Conservation (phyloP, 257 asterid genomes). For the Cruciata laevipes region DNA sequence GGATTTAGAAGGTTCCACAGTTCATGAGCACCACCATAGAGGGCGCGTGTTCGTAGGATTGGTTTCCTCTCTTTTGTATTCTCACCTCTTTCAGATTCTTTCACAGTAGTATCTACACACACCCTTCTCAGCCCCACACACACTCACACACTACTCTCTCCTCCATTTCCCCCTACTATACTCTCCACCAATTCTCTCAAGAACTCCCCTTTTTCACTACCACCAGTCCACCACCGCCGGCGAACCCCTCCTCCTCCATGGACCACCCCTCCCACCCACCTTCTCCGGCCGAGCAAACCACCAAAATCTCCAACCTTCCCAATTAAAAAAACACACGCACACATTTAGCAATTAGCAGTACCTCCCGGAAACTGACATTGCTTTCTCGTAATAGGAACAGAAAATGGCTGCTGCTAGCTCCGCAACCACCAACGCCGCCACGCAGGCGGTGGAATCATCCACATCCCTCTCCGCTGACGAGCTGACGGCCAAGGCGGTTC, state of each 20-base stretch:
- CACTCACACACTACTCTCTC: not conserved
- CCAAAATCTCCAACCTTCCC: not conserved
- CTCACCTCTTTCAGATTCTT: constrained; percentile 9
- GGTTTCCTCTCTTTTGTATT: constrained; percentile 5
- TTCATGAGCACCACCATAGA: not conserved
- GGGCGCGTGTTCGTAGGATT: not conserved
- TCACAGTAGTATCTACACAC: constrained; percentile 3
- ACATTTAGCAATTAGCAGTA: not conserved
- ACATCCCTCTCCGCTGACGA: constrained; percentile 44
- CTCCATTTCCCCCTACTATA: not conserved
- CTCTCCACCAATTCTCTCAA: not conserved
- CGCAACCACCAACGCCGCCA: constrained; percentile 27
- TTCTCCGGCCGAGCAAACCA: constrained; percentile 20
- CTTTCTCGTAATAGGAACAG: not conserved
- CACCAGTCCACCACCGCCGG: constrained; percentile 19
- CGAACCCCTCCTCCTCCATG: constrained; percentile 26
- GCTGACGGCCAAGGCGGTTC: constrained; percentile 68
- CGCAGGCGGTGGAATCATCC: constrained; percentile 17
- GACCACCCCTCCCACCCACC: constrained; percentile 29
- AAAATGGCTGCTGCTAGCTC: constrained; percentile 41
- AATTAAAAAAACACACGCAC: not conserved
- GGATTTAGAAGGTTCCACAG: not conserved
- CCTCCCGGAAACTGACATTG: not conserved
- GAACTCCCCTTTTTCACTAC: not conserved
- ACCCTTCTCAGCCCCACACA: not conserved